Evolutionary conservation across 371 early-diverging fungal species (phyloP).

Genomic region (Mucor velutinosus): DNA sequence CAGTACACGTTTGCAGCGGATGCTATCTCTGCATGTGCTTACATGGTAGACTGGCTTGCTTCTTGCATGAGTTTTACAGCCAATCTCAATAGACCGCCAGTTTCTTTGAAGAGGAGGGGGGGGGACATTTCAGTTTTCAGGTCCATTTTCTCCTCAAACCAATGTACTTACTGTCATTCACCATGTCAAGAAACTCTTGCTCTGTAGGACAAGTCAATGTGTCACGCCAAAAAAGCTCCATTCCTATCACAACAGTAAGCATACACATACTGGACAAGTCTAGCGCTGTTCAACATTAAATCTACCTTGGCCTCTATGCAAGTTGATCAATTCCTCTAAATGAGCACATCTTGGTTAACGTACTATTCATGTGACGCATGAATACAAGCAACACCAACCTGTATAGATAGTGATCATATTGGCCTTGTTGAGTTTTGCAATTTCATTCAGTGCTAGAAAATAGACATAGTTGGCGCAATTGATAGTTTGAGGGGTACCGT

Average conservation of each 20-base stretch:
- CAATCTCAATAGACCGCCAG: slow-evolving; percentile 89
- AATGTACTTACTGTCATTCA: slow-evolving; percentile 75
- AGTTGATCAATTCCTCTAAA: slow-evolving; percentile 25
- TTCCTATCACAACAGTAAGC: slow-evolving; percentile 67
- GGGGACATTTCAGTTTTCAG: background rate
- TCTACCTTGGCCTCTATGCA: slow-evolving; percentile 30
- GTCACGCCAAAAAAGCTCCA: slow-evolving; percentile 93
- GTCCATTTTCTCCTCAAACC: background rate
- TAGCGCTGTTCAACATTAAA: slow-evolving; percentile 13
- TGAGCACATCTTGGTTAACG: background rate
- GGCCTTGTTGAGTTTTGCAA: slow-evolving; percentile 67
- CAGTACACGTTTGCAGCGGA: background rate
- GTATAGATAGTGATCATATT: slow-evolving; percentile 80
- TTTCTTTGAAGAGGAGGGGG: slow-evolving; percentile 82
- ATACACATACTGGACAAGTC: slow-evolving; percentile 8
- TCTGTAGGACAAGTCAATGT: slow-evolving; percentile 83
- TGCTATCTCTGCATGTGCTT: slow-evolving; percentile 4
- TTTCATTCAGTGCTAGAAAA: slow-evolving; percentile 86
- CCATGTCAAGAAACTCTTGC: slow-evolving; percentile 91
- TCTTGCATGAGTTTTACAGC: slow-evolving; percentile 91
- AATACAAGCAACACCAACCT: slow-evolving; percentile 15
- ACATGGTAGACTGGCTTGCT: slow-evolving; percentile 53
- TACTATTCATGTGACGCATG: background rate
- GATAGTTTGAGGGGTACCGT: slow-evolving; percentile 89
- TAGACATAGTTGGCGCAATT: slow-evolving; percentile 96